Evolutionary conservation across 2,329 filamentous ascomycete genomes (phyloP), one percentile per base, ranked within the genome.

Genomic region (Ophiostoma perfectum): DNA sequence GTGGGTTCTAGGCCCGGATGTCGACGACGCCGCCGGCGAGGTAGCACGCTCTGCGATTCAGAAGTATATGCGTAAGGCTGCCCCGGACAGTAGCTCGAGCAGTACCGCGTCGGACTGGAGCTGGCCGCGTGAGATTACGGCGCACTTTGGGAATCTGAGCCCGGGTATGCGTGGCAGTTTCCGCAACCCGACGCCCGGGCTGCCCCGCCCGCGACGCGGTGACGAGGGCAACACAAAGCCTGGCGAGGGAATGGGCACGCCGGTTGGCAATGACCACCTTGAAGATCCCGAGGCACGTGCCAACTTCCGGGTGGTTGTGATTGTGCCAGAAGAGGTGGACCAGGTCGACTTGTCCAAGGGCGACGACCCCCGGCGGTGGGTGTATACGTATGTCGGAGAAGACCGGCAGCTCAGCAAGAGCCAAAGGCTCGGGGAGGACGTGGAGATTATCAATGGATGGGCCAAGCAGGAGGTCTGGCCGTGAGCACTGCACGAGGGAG

Each of bases 141-240:
- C 86, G 65, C 91, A 95, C 77, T 98, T 97, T 84, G 94, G 92
- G 27, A 97, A 97, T 77, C 79, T 95, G 73, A 89, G 86, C 72
- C 94, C 94, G 6, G 80, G 82, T 0, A 92, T 97, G 88, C 84
- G 93, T 76, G 90, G 90, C 9, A 84, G 86, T 8, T 93, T 93
- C 77, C 88, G 87, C 78, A 87, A 90, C 76, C 84, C 95, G 75
- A 81, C 85, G 5, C 89, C 90, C 0, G 91, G 91, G 0, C 81
- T 82, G 70, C 83, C 87, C 65, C 76, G 90, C 73, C 78, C 84
- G 72, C 72, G 86, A 75, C 74, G 65, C 73, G 77, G 83, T 72
- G 76, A 77, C 70, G 75, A 82, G 76, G 73, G 80, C 12, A 75
- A 78, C 39, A 64, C 36, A 2, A 4, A 39, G 3, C 47, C 64